Evolutionary conservation across 2,329 filamentous ascomycete species (phyloP).

Genomic region (Phaeosphaeria sp.): DNA sequence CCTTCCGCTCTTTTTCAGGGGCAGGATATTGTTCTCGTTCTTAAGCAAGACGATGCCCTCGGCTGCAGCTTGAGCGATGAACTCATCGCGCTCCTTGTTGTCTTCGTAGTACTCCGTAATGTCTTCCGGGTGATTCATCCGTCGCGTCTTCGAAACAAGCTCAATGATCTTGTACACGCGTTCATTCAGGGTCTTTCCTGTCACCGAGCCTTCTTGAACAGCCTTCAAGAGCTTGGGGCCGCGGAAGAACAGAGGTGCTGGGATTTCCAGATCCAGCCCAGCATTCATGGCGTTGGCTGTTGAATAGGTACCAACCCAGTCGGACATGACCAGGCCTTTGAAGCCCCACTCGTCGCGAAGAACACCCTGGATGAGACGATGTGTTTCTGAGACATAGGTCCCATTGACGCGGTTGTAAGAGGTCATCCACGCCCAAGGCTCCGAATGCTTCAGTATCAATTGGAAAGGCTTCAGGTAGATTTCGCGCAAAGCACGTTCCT

Average conservation of each 20-base stretch:
- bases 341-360: slow-evolving; percentile 54
- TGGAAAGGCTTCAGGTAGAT: slow-evolving; percentile 61
- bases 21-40: slow-evolving; percentile 10
- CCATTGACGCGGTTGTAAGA: slow-evolving; percentile 23
- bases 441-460: slow-evolving; percentile 67
- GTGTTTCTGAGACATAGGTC: slow-evolving; percentile 35
- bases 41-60: slow-evolving; percentile 14
- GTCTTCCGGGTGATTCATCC: background rate
- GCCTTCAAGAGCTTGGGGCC: background rate
- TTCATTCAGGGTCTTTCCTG: background rate
- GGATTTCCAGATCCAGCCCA: slow-evolving; percentile 38
- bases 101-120: background rate
- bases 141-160: background rate
- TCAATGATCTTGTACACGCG: background rate
- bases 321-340: slow-evolving; percentile 47
- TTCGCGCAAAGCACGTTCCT: slow-evolving; percentile 1
- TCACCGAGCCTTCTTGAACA: background rate
- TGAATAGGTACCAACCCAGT: slow-evolving; percentile 30
- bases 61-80: slow-evolving; percentile 2
- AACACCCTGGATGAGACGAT: slow-evolving; percentile 53
- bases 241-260: slow-evolving; percentile 22
- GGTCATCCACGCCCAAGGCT: slow-evolving; percentile 63
- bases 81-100: background rate
- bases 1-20: background rate
- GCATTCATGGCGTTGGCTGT: slow-evolving; percentile 23